Base-by-base conservation (phyloP, 441 rosid genomes). In the Gossypium schwendimanii region DNA sequence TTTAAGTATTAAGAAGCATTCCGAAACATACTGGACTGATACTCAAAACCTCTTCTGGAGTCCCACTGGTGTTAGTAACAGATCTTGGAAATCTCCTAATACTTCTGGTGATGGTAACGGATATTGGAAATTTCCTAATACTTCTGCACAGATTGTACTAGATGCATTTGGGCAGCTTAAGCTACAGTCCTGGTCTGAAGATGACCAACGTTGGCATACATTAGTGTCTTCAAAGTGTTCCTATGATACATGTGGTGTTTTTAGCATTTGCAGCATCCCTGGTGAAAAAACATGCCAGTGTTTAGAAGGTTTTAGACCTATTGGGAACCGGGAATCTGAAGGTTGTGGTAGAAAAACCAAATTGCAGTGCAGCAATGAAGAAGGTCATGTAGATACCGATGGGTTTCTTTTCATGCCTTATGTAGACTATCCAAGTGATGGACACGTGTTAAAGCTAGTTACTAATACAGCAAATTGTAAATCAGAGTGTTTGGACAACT, bases 121-220 rank as follows among this genome's bases (percentile, higher is more conserved):
- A 54, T 18, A 18, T 54, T 54, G 59, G 59, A 8, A 54, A 54
- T 54, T 54, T 54, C 59, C 59, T 18, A 20, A 20, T 54, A 54
- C 59, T 54, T 54, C 26, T 24, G 11, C 1, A 17, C 33, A 66
- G 3, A 47, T 66, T 2, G 21, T 45, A 45, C 17, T 66, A 36
- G 71, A 66, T 24, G 39, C 0, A 21, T 24, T 66, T n/a, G 71
- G 71, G 15, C 71, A 66, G 39, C 71, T 66, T 24, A 45, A 47
- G 58, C 10, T 45, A 15, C 58, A 23, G 39, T 44, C 21, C 20
- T 66, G 44, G 71, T 45, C 55, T 47, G n/a, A 47, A 21, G 55
- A 66, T 49, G 55, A 47, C 57, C 39, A 66, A 47, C 2, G 12
- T n/a, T 66, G 58, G 58, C 12, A 3, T 15, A 52, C 26, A 8